phyloP scores from a whole-genome alignment of 805 yeast species.

The Kuraishia ogatae region DNA sequence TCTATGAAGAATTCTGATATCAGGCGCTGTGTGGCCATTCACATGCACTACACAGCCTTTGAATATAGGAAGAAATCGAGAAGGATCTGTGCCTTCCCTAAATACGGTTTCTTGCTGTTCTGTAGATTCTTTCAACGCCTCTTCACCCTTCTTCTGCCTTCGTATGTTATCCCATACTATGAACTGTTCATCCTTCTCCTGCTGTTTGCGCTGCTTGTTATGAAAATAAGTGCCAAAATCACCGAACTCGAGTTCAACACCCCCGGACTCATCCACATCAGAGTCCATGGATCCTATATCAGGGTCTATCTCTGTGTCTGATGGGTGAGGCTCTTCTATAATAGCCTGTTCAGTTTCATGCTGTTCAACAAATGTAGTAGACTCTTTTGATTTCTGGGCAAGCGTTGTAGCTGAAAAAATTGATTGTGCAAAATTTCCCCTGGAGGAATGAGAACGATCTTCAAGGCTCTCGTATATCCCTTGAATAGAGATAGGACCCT shows the following conservation, averaged over 20 bases:
- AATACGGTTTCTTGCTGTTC: neutral
- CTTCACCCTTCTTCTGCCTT: neutral
- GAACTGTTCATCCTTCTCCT: constrained; percentile 41
- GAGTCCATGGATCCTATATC: neutral
- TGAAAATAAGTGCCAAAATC: constrained; percentile 59
- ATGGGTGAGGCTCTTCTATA: neutral
- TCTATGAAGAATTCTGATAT: constrained; percentile 63
- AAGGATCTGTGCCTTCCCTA: neutral
- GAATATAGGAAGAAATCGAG: constrained; percentile 34
- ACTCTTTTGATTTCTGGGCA: too few relatives aligned
- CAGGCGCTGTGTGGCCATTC: constrained; percentile 85
- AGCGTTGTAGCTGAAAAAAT: too few relatives aligned
- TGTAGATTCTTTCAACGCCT: neutral
- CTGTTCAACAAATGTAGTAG: too few relatives aligned
- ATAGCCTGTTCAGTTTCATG: constrained; percentile 1
- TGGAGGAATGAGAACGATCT: too few relatives aligned
- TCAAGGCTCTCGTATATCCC: too few relatives aligned
- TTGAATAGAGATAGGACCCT: neutral
- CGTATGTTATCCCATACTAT: constrained; percentile 29
- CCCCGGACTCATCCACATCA: constrained; percentile 3
- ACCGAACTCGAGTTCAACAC: constrained; percentile 42
- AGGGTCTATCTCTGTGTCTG: constrained; percentile 1
- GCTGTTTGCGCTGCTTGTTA: constrained; percentile 56
- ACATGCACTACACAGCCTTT: constrained; percentile 60
- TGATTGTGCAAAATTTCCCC: too few relatives aligned